phyloP scores from a whole-genome alignment of 805 yeast genomes.

The Spathaspora boniae region DNA sequence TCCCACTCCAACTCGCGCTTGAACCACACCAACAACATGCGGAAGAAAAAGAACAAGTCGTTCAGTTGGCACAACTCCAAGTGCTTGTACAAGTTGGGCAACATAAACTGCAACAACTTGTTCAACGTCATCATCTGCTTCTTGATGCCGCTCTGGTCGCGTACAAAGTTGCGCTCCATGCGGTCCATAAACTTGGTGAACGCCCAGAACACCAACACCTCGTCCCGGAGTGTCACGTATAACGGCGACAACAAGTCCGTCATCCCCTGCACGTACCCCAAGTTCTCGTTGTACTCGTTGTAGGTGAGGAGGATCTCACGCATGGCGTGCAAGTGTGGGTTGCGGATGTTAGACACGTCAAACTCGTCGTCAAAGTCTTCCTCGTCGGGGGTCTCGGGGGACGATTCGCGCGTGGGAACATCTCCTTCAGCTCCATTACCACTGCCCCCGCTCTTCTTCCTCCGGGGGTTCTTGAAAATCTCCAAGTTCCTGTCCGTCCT shows the following conservation, averaged over 20 bases:
- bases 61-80: slow-evolving; percentile 84
- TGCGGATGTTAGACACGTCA: slow-evolving; percentile 62
- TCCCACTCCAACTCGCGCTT: slow-evolving; percentile 85
- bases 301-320: slow-evolving; percentile 81
- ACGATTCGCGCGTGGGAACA: slow-evolving; percentile 20
- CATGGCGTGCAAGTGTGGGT: slow-evolving; percentile 69
- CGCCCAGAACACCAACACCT: slow-evolving; percentile 81
- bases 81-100: slow-evolving; percentile 80
- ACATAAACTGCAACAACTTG: slow-evolving; percentile 83
- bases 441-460: slow-evolving; percentile 18
- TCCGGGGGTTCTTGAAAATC: slow-evolving; percentile 50
- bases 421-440: too few species aligned
- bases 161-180: slow-evolving; percentile 90
- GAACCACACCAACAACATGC: slow-evolving; percentile 94
- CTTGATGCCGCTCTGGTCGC: slow-evolving; percentile 92
- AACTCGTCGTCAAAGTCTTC: slow-evolving; percentile 42
- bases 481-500: slow-evolving; percentile 82
- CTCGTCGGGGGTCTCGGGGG: slow-evolving; percentile 30
- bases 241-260: slow-evolving; percentile 87
- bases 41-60: slow-evolving; percentile 87
- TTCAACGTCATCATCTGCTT: slow-evolving; percentile 80
- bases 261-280: slow-evolving; percentile 99
- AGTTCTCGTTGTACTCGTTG: slow-evolving; percentile 74
- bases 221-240: slow-evolving; percentile 64
- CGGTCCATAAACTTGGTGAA: slow-evolving; percentile 85